Base-by-base conservation (phyloP, 352 stramenopile genomes). In the Pythium grandisporangium region DNA sequence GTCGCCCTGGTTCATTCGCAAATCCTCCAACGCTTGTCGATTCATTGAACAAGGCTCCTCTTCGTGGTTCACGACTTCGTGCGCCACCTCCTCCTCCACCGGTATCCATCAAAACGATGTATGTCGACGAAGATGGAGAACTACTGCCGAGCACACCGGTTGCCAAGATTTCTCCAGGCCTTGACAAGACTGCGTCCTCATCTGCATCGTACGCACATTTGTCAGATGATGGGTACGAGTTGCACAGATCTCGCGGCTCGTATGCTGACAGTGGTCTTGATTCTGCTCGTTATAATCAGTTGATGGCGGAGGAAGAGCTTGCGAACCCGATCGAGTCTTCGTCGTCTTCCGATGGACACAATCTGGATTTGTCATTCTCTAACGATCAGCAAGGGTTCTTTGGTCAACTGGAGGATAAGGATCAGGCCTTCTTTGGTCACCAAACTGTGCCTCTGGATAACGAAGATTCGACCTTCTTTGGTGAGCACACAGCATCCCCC, bases 41-140 rank as follows among this genome's bases (percentile, higher is more conserved):
- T n/a, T n/a, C n/a, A n/a, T n/a, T n/a, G n/a, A n/a, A n/a, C n/a
- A n/a, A n/a, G n/a, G n/a, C n/a, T n/a, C n/a, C n/a, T n/a, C n/a
- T n/a, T n/a, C n/a, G n/a, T n/a, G n/a, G n/a, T n/a, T n/a, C n/a
- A n/a, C 27, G 27, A 32, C 14, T 29, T 45, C 48, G 42, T 10
- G 33, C 45, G 8, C 51, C 51, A 20, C 32, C 32, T 11, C 32
- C 32, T 0, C 51, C 51, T 14, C 30, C 39, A 10, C 27, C 45
- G 11, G 33, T 32, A 2, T 37, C 41, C 4, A 46, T 30, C 1
- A 35, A 46, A 22, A 51, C 21, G n/a, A 21, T 59, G 22, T 59
- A 49, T 39, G 36, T 59, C 13, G 51, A 59, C 20, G 45, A 53
- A 3, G 51, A 59, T 21, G 51, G 51, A 20, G 44, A 45, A 2